A percentile compares a stretch with the other conserved stretches of the same genome.
Evolutionary conservation across 108 stramenopile species (phyloP).

Genomic region (Nannochloropsis salina): DNA sequence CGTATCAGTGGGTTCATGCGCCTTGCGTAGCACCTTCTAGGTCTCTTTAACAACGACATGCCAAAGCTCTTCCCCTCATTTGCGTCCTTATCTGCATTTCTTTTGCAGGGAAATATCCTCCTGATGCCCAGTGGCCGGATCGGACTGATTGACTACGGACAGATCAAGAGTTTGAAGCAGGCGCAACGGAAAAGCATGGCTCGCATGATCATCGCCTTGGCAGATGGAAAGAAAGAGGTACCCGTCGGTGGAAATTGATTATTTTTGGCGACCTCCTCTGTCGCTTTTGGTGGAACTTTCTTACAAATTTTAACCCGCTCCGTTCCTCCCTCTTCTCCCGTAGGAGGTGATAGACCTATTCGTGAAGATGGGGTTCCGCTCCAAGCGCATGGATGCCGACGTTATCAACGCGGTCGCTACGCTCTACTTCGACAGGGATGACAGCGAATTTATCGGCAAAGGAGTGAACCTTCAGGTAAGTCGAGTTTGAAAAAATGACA

Average conservation of each 20-base stretch:
- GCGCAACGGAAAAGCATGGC: conserved; percentile 11
- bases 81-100: not conserved
- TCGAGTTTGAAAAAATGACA: no score
- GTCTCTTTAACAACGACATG: not conserved
- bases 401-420: not conserved
- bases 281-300: no score
- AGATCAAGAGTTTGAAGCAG: conserved; percentile 33
- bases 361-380: not conserved
- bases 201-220: not conserved
- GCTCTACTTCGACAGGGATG: conserved; percentile 13
- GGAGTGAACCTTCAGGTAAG: not conserved
- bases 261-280: not conserved
- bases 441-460: not conserved
- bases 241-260: not conserved
- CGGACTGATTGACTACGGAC: conserved; percentile 43
- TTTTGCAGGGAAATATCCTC: conserved; percentile 30
- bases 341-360: not conserved
- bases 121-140: conserved; percentile 27
- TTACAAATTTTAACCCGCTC: not conserved
- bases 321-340: not conserved
- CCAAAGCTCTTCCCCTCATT: not conserved
- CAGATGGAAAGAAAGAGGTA: conserved; percentile 14
- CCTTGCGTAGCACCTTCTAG: not conserved
- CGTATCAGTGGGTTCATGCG: not conserved
- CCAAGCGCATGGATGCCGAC: not conserved